Base-by-base conservation (phyloP, 1,284 basidiomycete genomes). In the Peniophora sp. region DNA sequence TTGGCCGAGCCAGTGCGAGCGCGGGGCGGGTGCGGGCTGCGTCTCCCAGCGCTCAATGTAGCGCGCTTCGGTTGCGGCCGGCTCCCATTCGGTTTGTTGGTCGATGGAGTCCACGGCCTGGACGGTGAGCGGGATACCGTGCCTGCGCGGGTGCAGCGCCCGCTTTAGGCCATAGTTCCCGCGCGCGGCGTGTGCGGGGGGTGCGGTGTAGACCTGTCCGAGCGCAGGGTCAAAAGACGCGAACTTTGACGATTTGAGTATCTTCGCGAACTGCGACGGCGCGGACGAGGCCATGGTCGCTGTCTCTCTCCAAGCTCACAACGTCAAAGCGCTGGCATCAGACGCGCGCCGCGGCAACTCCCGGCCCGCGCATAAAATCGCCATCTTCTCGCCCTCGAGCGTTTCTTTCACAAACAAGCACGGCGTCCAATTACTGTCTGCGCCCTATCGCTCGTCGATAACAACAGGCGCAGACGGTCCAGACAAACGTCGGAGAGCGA, bases 401-500 rank as follows among this genome's bases (percentile, higher is more conserved):
- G 8, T 41, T 41, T 20, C 18, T 41, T 41, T 41, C 37, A 45
- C 17, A 20, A 20, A 45, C 54, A 60, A 57, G 54, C 57, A 22
- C 74, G 76, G 75, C 82, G 85, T 83, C 66, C 76, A 83, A 88
- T 89, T 89, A 78, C 87, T 80, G 70, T 86, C 76, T 71, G 58
- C 78, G 78, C 77, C 73, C 69, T 63, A 56, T 60, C 52, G 58
- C 54, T 54, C 66, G 68, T 68, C 62, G 55, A 55, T 60, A 59
- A 55, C 48, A 47, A 62, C 60, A 79, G 69, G 83, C 76, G 79
- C 73, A 74, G 80, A 81, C 68, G 77, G 87, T 83, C 87, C 87
- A 90, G 88, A 90, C 87, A 89, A 84, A 75, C 78, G 87, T 87
- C 83, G 84, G 62, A 89, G 84, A 89, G 49, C 44, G 58, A 72